Base-by-base conservation (phyloP, 1,139 yeast species). In the Yamadazyma oceani region DNA sequence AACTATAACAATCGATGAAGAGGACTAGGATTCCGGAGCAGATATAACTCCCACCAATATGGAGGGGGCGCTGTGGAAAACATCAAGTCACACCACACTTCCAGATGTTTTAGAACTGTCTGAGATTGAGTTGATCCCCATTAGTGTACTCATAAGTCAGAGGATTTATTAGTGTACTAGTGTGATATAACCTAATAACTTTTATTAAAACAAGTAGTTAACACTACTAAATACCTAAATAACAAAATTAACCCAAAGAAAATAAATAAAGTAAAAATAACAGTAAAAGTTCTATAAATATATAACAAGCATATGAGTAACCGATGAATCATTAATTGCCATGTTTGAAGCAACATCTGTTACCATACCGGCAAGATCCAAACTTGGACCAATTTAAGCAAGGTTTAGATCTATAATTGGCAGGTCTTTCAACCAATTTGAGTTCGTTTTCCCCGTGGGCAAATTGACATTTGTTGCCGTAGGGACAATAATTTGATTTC, bases 391-490 rank as follows among this genome's bases (percentile, higher is more conserved):
- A 89, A 61, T 89, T 89, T 47, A 81, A 84, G 64, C 97, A 89
- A 16, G 94, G 87, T 64, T 88, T 89, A 19, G 96, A 85, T 57
- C 96, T 79, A 85, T 94, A 89, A 56, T 88, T 89, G 42, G 85
- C 80, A 12, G 92, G 85, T 43, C 95, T 75, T 44, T 80, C 84
- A 35, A 87, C 81, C 14, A 61, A 54, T 58, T 87, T 86, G 52
- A 89, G 69, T 58, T 89, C 97, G 41, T 75, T 66, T 31, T 77
- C 73, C 16, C 97, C 97, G 54, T 89, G 97, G 7, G 97, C 97
- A 72, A 89, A 89, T 64, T 89, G 97, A 58, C 97, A 89, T 64
- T 89, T 89, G 49, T 77, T 75, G 2, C 95, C 95, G 57, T 89
- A 89, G 8, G 95, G 95, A 60, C 97, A 89, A 12, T 58, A 53